Base-by-base conservation (phyloP, 2,329 filamentous ascomycete species). In the Clarireedia paspali region DNA sequence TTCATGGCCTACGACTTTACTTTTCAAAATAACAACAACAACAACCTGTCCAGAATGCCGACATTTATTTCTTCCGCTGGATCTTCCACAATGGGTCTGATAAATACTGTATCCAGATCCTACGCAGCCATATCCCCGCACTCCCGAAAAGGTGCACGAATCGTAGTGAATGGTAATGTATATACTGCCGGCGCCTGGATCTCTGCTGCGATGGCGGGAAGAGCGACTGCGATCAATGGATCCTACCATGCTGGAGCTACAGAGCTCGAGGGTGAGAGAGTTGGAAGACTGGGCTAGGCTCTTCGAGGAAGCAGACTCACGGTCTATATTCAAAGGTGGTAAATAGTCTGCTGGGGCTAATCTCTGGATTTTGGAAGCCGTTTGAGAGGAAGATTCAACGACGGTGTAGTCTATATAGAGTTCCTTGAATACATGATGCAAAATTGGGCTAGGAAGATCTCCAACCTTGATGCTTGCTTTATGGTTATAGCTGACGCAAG, bases 41-140 rank as follows among this genome's bases (percentile, higher is more conserved):
- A 14, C 55, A 57, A 17, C 52, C 52, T 2, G 24, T 59, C 14
- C 42, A 53, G 12, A 40, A 39, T 12, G 76, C 73, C 5, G 72
- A 73, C 27, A 67, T 76, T 12, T 78, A 76, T 64, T 67, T 77
- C 53, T 66, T 78, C 53, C 72, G 74, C 17, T 69, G 70, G 64
- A 75, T 78, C 50, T 65, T 79, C 30, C 76, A 78, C 60, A 73
- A 77, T 63, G 77, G 74, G 73, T 70, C 74, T 0, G 72, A 77
- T 26, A 67, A 68, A n/a, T 67, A 73, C 48, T 64, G 63, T 1
- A 60, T 70, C 15, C 60, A 61, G 38, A 74, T 75, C 44, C 63
- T 70, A 6, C 66, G 65, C 30, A 69, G 64, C 10, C 60, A 77
- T 20, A 60, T 73, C 0, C 73, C 74, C 0, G 69, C 73, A 27